Percentiles rank a stretch among this genome's conserved stretches.
Conservation (phyloP, 1,139 yeast species). For the Yamadazyma pseudoaaseri region DNA sequence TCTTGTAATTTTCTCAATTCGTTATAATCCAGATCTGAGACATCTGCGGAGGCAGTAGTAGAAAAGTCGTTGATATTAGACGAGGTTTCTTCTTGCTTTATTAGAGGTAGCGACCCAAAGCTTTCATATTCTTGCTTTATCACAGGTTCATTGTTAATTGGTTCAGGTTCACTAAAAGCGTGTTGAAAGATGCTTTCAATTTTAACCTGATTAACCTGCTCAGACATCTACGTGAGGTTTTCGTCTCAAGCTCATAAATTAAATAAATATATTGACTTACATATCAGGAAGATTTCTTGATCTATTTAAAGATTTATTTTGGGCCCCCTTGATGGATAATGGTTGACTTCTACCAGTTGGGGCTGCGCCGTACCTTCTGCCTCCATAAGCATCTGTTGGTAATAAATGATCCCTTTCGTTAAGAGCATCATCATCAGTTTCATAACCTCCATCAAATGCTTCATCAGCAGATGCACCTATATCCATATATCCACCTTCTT, state of each 20-base stretch:
- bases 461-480: constrained; percentile 32
- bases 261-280: constrained; percentile 1
- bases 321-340: constrained; percentile 11
- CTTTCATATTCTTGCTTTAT: too few species aligned
- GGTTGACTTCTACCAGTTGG: constrained; percentile 9
- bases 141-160: too few species aligned
- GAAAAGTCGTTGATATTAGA: neutral
- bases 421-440: constrained; percentile 43
- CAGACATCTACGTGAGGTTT: too few species aligned
- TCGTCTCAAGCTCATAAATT: neutral
- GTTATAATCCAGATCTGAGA: too few species aligned
- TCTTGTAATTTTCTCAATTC: too few species aligned
- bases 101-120: too few species aligned
- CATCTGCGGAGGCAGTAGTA: too few species aligned
- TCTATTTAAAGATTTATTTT: constrained; percentile 21
- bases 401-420: constrained; percentile 33
- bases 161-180: too few species aligned
- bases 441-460: constrained; percentile 40
- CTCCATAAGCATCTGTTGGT: constrained; percentile 16
- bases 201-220: too few species aligned
- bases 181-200: too few species aligned
- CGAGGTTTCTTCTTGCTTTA: too few species aligned
- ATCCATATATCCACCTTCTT: constrained; percentile 34
- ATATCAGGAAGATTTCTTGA: constrained; percentile 36
- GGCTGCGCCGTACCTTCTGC: neutral